phyloP scores from a whole-genome alignment of 2,329 filamentous ascomycete genomes.

The Diaporthe vexans region DNA sequence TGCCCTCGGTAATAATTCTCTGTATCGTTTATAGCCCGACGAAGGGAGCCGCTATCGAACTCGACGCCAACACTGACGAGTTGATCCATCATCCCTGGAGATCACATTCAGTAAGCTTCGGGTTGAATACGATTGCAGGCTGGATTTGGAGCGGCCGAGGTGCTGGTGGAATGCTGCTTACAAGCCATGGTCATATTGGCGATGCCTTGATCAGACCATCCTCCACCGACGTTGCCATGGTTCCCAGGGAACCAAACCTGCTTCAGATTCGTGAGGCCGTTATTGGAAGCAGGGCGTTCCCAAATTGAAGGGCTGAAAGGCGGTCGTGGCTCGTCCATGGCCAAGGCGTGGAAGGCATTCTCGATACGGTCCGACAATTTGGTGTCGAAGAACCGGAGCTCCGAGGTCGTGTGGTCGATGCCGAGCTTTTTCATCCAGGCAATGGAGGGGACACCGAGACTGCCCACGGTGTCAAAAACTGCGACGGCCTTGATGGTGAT shows the following conservation, averaged over 20 bases:
- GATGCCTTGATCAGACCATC: constrained; percentile 67
- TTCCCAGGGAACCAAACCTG: constrained; percentile 79
- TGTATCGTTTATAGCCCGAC: constrained; percentile 56
- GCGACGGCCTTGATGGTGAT: constrained; percentile 65
- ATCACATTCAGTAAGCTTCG: background rate
- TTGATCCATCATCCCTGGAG: constrained; percentile 69
- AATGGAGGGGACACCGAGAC: constrained; percentile 62
- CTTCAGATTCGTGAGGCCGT: constrained; percentile 58
- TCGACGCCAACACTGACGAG: constrained; percentile 65
- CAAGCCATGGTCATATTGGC: constrained; percentile 54
- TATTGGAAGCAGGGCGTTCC: constrained; percentile 59
- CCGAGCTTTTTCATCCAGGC: constrained; percentile 61
- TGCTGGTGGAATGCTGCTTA: constrained; percentile 42
- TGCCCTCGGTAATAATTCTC: constrained; percentile 44
- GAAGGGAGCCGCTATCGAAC: constrained; percentile 59
- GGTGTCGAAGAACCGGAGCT: constrained; percentile 68
- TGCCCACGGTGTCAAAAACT: constrained; percentile 67
- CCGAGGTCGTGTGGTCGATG: constrained; percentile 58
- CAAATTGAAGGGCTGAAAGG: constrained; percentile 70
- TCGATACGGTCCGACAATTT: constrained; percentile 65
- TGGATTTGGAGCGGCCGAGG: constrained; percentile 19
- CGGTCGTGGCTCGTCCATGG: constrained; percentile 68
- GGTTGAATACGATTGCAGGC: constrained; percentile 48
- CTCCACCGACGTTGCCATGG: constrained; percentile 79
- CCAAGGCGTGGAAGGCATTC: constrained; percentile 72